Evolutionary conservation across 495 filamentous ascomycete species (phyloP), one percentile per base, ranked within the genome.

Genomic region (Daldinia caldariorum): DNA sequence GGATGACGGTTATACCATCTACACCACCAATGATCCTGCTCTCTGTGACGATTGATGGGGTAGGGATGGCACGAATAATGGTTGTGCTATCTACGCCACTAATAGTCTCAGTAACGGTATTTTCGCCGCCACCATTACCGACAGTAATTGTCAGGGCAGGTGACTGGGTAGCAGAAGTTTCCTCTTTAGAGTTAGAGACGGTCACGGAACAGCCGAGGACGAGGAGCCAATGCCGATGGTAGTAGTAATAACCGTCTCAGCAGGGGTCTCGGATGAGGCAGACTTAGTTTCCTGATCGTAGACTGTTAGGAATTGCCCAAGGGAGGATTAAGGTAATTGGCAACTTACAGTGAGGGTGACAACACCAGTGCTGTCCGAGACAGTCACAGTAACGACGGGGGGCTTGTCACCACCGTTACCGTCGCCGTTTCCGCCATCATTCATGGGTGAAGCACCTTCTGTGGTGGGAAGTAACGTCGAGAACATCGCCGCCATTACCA

Each of bases 131-230:
- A 32, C 49, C 56, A 20, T 57, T 63, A 5, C 69, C 62, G 12
- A 71, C 63, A 31, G 69, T 74, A 22, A 66, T 54, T 6, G 72
- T 74, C n/a, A 72, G 61, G 22, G 68, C 53, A 22, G 35, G 37
- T 8, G 35, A 50, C 18, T 9, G 10, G 8, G 38, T 43, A 41
- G 60, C 10, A 13, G 61, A 13, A 18, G 60, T 2, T 20, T 26
- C 31, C 7, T 22, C 16, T 32, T 6, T 1, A 3, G 69, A 3
- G 7, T 49, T 26, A 6, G 67, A 43, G 20, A 66, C 14, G 7
- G 63, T 71, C 7, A 69, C 35, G 14, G 65, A 14, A 74, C 29
- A 4, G 47, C 57, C 2, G 69, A 61, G n/a, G 66, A 49, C 8
- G 61, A 41, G 12, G 58, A 53, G 3, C 64, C 65, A 9, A 20